Evolutionary conservation across 2,329 filamentous ascomycete species (phyloP).

Genomic region (Colletotrichum liriopes): DNA sequence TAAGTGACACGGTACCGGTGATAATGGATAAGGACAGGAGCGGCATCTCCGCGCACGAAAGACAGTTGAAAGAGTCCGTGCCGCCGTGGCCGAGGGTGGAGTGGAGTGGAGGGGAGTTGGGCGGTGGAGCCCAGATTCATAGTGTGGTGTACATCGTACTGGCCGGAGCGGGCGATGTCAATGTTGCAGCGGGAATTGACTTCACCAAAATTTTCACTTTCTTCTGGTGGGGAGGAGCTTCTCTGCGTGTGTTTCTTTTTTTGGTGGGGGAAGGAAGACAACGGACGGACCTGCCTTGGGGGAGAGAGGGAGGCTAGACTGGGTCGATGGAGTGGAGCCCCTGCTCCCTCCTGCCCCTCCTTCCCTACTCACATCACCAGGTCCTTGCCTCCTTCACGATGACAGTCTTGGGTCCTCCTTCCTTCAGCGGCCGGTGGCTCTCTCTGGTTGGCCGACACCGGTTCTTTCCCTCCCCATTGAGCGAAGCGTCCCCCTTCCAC

Average conservation of each 20-base stretch:
- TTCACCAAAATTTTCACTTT: conserved; percentile 11
- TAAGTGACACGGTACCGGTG: conserved; percentile 11
- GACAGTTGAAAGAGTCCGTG: conserved; percentile 14
- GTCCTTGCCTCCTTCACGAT: conserved; percentile 6
- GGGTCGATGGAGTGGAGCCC: conserved; percentile 17
- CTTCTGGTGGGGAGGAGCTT: background rate
- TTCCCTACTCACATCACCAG: background rate
- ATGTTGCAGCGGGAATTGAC: conserved; percentile 23
- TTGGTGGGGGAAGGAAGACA: background rate
- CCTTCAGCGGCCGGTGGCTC: background rate
- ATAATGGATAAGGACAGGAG: conserved; percentile 17
- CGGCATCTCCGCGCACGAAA: conserved; percentile 27
- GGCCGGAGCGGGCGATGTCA: conserved; percentile 20
- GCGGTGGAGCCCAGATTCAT: background rate
- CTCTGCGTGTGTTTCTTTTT: background rate
- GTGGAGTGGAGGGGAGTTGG: background rate
- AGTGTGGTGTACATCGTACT: background rate
- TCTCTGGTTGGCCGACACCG: conserved; percentile 6
- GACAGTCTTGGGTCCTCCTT: background rate
- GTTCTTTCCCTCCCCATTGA: background rate
- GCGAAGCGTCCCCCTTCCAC: background rate
- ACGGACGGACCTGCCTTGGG: background rate
- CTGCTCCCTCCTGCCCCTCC: background rate
- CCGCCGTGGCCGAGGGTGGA: conserved; percentile 5
- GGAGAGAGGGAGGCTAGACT: conserved; percentile 7